A percentile compares a stretch with the other conserved stretches of the same genome.
Conservation (phyloP, 2,329 filamentous ascomycete species). For the Colletotrichum camelliae region DNA sequence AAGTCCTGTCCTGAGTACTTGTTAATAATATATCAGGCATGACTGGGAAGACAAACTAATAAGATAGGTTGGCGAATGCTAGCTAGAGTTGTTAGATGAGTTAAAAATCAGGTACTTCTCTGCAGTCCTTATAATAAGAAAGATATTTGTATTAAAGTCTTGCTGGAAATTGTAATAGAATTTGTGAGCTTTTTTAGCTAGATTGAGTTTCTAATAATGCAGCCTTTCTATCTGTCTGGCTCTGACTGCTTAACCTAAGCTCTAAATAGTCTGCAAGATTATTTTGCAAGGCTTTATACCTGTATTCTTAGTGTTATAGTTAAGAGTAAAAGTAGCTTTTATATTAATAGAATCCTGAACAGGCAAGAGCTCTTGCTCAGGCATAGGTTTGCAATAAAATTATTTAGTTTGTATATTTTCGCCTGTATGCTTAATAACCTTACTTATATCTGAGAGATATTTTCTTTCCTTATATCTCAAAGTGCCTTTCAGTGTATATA, state of each 20-base stretch:
- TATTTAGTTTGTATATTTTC: not conserved
- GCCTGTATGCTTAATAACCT: not conserved
- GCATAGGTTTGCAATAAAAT: not conserved
- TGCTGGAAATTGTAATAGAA: not conserved
- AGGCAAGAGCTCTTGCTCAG: too few relatives aligned
- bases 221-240: not conserved
- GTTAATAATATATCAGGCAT: not conserved
- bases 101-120: not conserved
- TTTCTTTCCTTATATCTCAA: not conserved
- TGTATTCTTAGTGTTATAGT: not conserved
- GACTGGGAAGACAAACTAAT: not conserved
- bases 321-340: not conserved
- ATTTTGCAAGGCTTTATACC: not conserved
- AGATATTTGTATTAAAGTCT: not conserved
- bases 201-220: not conserved
- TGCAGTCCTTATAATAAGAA: not conserved
- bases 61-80: not conserved
- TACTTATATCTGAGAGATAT: not conserved
- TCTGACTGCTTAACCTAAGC: not conserved
- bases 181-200: not conserved
- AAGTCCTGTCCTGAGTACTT: not conserved
- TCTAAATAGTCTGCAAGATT: not conserved
- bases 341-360: not conserved
- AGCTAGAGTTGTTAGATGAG: not conserved
- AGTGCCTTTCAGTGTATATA: not conserved